Percentiles rank a stretch among this genome's conserved stretches.
Conservation (phyloP, 192 early-diverging fungal species). For the Gorgonomyces haynaldii region DNA sequence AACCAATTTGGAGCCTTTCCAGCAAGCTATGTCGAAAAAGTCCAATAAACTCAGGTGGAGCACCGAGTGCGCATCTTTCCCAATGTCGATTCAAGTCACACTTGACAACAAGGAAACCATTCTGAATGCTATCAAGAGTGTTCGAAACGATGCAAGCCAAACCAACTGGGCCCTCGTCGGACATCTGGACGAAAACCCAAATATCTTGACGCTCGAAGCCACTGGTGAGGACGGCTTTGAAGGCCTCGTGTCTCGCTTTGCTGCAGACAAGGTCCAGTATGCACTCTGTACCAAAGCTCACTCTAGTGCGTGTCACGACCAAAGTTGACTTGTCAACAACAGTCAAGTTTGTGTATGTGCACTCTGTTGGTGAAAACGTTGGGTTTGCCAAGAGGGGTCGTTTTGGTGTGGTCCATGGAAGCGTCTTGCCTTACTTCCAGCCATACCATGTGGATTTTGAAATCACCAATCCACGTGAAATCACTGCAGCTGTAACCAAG, state of each 20-base stretch:
- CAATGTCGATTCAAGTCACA: slow-evolving; percentile 10
- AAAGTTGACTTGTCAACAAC: slow-evolving; percentile 20
- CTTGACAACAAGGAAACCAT: neutral
- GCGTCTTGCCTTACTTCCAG: slow-evolving; percentile 23
- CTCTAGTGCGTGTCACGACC: slow-evolving; percentile 12
- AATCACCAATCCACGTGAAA: slow-evolving; percentile 16
- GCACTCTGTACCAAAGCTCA: too few relatives aligned
- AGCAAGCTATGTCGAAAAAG: slow-evolving; percentile 71
- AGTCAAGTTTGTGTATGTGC: slow-evolving; percentile 28
- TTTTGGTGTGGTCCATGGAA: slow-evolving; percentile 30
- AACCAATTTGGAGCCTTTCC: slow-evolving; percentile 80
- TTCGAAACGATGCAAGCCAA: slow-evolving; percentile 20
- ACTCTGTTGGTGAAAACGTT: slow-evolving; percentile 17
- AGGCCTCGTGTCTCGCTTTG: slow-evolving; percentile 8
- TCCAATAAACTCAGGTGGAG: slow-evolving; percentile 7
- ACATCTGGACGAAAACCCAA: slow-evolving; percentile 14
- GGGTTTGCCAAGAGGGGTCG: slow-evolving; percentile 28
- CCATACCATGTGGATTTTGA: slow-evolving; percentile 34
- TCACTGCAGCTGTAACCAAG: slow-evolving; percentile 19
- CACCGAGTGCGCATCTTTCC: too few relatives aligned
- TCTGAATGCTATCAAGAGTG: slow-evolving; percentile 13
- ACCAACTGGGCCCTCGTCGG: slow-evolving; percentile 27
- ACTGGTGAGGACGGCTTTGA: slow-evolving; percentile 16
- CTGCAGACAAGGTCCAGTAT: slow-evolving; percentile 18
- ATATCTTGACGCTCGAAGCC: slow-evolving; percentile 8